These are phyloP conservation scores for Leccinum subtestaceum DNA, from an alignment of 768 basidiomycete genomes.

Conservation along the genomic window DNA sequence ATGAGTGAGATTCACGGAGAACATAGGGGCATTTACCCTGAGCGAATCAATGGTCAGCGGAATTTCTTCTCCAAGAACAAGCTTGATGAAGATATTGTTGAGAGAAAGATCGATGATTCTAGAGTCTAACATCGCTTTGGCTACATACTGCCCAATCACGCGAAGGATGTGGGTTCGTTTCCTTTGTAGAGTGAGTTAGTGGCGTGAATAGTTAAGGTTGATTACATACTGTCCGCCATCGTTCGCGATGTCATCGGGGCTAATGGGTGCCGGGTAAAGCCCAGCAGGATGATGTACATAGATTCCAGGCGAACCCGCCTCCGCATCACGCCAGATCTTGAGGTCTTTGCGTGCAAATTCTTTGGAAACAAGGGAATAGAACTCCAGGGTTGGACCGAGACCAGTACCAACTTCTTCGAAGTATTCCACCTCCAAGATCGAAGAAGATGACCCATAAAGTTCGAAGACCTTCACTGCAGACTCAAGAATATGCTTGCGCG, in stretches of 20 bases:
- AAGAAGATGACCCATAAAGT: slow-evolving; percentile 91
- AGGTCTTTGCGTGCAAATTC: slow-evolving; percentile 90
- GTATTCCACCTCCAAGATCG: slow-evolving; percentile 96
- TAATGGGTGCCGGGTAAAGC: slow-evolving; percentile 84
- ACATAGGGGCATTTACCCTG: slow-evolving; percentile 49
- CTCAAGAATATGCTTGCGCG: slow-evolving; percentile 90
- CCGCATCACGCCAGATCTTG: slow-evolving; percentile 90
- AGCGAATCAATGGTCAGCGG: slow-evolving; percentile 81
- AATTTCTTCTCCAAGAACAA: slow-evolving; percentile 83
- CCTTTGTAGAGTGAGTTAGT: slow-evolving; percentile 37
- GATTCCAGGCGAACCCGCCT: slow-evolving; percentile 52
- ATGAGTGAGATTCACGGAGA: slow-evolving; percentile 4
- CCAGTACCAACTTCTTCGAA: slow-evolving; percentile 99
- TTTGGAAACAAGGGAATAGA: slow-evolving; percentile 94
- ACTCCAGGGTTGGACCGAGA: slow-evolving; percentile 94
- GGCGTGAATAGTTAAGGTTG: not conserved
- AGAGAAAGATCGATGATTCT: slow-evolving; percentile 95
- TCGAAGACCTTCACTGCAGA: slow-evolving; percentile 96
- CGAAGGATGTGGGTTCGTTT: slow-evolving; percentile 85
- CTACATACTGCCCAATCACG: slow-evolving; percentile 93
- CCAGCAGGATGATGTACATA: slow-evolving; percentile 87
- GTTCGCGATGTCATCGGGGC: slow-evolving; percentile 61
- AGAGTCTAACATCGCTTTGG: slow-evolving; percentile 95
- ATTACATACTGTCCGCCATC: slow-evolving; percentile 71
- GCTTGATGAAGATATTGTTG: slow-evolving; percentile 92